Conservation (phyloP, 768 basidiomycete genomes). For the Lactifluus piperatus region DNA sequence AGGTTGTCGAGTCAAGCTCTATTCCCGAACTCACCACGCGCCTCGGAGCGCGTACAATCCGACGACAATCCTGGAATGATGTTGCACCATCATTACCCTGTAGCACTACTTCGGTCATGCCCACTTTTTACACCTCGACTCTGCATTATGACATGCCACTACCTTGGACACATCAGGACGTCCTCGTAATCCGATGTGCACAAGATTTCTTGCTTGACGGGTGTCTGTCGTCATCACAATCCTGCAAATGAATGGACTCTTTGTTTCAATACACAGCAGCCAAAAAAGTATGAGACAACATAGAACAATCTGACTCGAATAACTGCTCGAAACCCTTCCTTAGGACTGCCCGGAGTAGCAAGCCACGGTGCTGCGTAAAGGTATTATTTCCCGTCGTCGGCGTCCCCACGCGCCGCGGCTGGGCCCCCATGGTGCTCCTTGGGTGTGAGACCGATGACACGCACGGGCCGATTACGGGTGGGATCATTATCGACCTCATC, state of each 20-base stretch:
- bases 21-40: no score
- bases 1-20: no score
- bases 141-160: no score
- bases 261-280: background rate
- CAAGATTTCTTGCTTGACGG: no score
- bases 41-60: no score
- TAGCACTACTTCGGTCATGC: no score
- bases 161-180: background rate
- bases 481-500: conserved; percentile 69
- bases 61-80: no score
- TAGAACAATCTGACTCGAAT: background rate
- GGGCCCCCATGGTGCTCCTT: conserved; percentile 29
- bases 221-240: no score
- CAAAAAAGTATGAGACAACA: background rate
- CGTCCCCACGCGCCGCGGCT: conserved; percentile 33
- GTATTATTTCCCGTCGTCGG: conserved; percentile 40
- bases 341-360: background rate
- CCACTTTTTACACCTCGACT: no score
- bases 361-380: conserved; percentile 30
- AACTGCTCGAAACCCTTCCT: background rate
- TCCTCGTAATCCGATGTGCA: background rate
- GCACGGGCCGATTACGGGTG: conserved; percentile 45
- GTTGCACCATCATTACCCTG: no score
- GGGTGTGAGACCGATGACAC: conserved; percentile 42
- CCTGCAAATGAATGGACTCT: no score